These are phyloP conservation scores for Pugionium dolabratum DNA, from an alignment of 345 rosid genomes.

Conservation along the genomic window DNA sequence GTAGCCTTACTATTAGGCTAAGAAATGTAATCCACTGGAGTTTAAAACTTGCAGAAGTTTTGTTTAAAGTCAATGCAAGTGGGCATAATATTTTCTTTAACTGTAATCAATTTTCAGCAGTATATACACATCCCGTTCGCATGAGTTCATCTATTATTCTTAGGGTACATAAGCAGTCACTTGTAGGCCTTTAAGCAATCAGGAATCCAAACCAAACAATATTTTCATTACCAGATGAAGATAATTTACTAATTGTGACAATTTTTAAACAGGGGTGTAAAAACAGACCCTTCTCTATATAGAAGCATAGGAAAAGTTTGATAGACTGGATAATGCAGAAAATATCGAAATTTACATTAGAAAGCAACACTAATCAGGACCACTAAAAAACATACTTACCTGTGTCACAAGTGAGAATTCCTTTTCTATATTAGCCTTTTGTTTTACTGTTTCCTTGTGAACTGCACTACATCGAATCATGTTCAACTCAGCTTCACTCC, in stretches of 20 bases:
- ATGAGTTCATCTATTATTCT: background rate
- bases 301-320: background rate
- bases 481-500: conserved; percentile 66
- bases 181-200: background rate
- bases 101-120: background rate
- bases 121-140: background rate
- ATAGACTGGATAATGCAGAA: background rate
- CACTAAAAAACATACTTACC: conserved; percentile 44
- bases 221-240: background rate
- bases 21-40: background rate
- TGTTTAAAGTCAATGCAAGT: background rate
- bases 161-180: background rate
- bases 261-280: background rate
- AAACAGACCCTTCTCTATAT: conserved; percentile 6
- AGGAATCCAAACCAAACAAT: background rate
- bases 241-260: background rate
- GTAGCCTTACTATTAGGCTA: too few species aligned
- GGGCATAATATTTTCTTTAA: background rate
- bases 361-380: conserved; percentile 5
- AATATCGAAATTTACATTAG: background rate
- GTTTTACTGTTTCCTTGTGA: conserved; percentile 62
- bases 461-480: conserved; percentile 68
- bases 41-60: background rate
- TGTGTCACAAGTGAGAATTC: conserved; percentile 51
- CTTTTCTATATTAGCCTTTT: conserved; percentile 55